A percentile compares a stretch with the other conserved stretches of the same genome.
These are phyloP conservation scores for Heracleum sosnowskyi DNA, from an alignment of 129 eudicot genomes.

Conservation along the genomic window DNA sequence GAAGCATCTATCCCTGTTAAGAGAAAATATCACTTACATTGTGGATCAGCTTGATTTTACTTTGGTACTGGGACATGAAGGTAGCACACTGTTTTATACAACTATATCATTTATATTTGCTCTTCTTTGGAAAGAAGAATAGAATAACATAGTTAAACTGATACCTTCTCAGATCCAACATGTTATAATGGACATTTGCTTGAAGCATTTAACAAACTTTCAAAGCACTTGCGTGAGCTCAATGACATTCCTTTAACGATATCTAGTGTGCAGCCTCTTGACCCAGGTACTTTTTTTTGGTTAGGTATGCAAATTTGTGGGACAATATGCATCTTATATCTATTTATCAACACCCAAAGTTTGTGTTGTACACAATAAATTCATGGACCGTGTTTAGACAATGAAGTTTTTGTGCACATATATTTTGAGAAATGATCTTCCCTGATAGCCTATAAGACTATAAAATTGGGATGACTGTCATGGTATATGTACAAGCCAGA, in stretches of 20 bases:
- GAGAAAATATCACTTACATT: slow-evolving; percentile 41
- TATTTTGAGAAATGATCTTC: not conserved
- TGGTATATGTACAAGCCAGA: not conserved
- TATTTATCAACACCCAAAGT: not conserved
- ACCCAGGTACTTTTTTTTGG: slow-evolving; percentile 50
- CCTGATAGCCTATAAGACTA: not conserved
- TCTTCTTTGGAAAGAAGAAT: not conserved
- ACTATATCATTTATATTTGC: not conserved
- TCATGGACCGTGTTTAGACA: not conserved
- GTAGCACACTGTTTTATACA: slow-evolving; percentile 22
- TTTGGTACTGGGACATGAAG: slow-evolving; percentile 46
- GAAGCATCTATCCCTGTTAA: slow-evolving; percentile 58
- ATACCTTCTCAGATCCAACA: slow-evolving; percentile 37
- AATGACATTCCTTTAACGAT: slow-evolving; percentile 66
- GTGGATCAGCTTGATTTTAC: slow-evolving; percentile 91
- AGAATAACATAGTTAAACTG: not conserved
- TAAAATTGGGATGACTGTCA: not conserved
- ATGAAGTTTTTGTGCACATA: not conserved
- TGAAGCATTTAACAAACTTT: slow-evolving; percentile 46
- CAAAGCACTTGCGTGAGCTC: slow-evolving; percentile 62
- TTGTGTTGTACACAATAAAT: not conserved
- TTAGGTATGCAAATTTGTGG: not conserved
- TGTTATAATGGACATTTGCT: slow-evolving; percentile 41
- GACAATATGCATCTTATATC: not conserved
- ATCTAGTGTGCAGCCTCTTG: slow-evolving; percentile 85